Conservation (phyloP, 1,284 basidiomycete species). For the Leccinum pachyderme region DNA sequence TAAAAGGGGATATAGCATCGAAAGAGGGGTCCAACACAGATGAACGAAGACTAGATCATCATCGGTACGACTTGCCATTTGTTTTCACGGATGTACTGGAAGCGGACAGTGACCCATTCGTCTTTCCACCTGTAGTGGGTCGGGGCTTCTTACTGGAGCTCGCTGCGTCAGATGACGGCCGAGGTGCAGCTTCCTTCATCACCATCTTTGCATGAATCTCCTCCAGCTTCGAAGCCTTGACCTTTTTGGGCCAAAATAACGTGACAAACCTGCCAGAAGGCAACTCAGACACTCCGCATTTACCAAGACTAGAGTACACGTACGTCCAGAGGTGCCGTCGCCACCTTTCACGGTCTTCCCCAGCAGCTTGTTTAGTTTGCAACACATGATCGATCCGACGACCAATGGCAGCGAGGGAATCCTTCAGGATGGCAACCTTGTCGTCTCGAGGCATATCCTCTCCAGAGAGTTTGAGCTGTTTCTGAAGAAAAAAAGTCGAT, state of each 20-base stretch:
- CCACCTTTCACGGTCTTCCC: constrained; percentile 83
- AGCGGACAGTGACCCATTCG: constrained; percentile 41
- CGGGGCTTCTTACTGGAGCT: constrained; percentile 54
- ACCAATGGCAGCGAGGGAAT: constrained; percentile 93
- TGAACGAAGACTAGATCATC: constrained; percentile 10
- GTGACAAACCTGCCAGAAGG: constrained; percentile 71
- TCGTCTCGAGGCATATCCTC: constrained; percentile 91
- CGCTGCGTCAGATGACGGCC: constrained; percentile 41
- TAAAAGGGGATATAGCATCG: constrained; percentile 13
- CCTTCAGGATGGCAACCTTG: constrained; percentile 94
- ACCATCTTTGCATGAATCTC: constrained; percentile 95
- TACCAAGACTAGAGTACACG: constrained; percentile 37
- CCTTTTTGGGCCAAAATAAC: constrained; percentile 97
- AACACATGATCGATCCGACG: constrained; percentile 88
- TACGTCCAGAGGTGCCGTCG: constrained; percentile 94
- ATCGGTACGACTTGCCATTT: constrained; percentile 35
- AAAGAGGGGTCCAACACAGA: constrained; percentile 9
- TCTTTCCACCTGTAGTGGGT: constrained; percentile 45
- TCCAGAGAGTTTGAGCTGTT: constrained; percentile 91
- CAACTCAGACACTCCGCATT: constrained; percentile 13
- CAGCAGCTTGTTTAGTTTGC: constrained; percentile 69
- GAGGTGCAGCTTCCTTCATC: constrained; percentile 69
- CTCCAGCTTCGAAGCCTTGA: constrained; percentile 87
- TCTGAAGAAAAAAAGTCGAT: constrained; percentile 46
- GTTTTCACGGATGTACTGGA: constrained; percentile 33